phyloP scores from a whole-genome alignment of 1,284 basidiomycete species.

The Ceratobasidium sp. region DNA sequence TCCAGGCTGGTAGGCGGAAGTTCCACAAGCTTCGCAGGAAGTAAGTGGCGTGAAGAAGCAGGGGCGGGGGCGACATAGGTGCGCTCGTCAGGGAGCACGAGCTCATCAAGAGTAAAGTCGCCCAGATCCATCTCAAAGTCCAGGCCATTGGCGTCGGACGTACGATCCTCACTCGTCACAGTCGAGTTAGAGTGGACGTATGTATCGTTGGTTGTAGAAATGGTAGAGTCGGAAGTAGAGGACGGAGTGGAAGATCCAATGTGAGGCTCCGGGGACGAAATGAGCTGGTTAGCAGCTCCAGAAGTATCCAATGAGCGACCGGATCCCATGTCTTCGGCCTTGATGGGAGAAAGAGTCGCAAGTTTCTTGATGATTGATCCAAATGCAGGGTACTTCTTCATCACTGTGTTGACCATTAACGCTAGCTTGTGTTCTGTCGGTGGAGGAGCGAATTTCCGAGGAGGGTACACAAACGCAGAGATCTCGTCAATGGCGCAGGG shows the following conservation, averaged over 20 bases:
- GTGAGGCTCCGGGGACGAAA: background rate
- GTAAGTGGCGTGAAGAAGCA: background rate
- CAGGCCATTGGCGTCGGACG: background rate
- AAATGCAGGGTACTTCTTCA: background rate
- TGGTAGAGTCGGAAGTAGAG: no score
- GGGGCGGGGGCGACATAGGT: background rate
- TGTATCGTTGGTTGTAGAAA: no score
- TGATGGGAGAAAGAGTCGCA: background rate
- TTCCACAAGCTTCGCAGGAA: background rate
- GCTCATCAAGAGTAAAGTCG: background rate
- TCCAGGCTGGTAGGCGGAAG: background rate
- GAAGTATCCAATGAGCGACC: background rate
- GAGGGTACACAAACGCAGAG: background rate
- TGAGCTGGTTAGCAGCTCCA: background rate
- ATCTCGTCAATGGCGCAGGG: background rate
- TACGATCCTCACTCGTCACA: no score
- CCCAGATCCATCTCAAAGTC: background rate
- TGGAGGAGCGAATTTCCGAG: background rate
- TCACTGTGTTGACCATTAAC: background rate
- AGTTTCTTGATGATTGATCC: background rate
- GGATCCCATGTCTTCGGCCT: background rate
- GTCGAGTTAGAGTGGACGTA: no score
- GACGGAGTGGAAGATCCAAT: no score
- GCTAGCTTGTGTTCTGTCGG: background rate
- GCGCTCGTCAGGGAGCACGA: background rate